Evolutionary conservation across 2,329 filamentous ascomycete genomes (phyloP), one percentile per base, ranked within the genome.

Genomic region (Penicillium vulpinum): DNA sequence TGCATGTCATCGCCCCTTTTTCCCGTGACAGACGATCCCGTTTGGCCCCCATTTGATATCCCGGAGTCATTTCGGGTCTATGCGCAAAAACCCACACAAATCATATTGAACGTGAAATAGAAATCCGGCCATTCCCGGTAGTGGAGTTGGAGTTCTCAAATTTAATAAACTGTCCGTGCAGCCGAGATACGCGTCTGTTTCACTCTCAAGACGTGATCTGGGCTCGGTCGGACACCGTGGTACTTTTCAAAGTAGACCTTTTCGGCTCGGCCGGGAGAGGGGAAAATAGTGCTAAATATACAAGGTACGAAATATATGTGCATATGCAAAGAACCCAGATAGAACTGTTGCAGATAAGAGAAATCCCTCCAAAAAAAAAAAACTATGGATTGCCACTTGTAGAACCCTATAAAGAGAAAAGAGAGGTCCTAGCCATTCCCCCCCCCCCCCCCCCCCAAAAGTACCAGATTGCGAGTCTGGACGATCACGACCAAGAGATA

Each of bases 181-280:
- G 68, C 66, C 62, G 65, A 68, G 60, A 69, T 71, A 72, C 68
- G 69, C 68, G 67, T 71, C 62, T 69, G 67, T 70, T 70, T 70
- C 68, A 68, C 58, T 60, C 54, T 60, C 54, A 33, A 44, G 51
- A 35, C 54, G 44, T 60, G 54, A 56, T 57, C 60, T 57, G 51
- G 46, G 45, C 36, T 54, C 56, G 50, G 57, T 28, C 50, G 26
- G 22, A 29, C 40, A 46, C 39, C 47, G 47, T 56, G 24, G 40
- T 45, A 45, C 40, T 45, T 51, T 47, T 13, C 13, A 18, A 24
- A 38, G 5, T 8, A 18, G 24, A 16, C 24, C 28, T 48, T 21
- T 43, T 56, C 50, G 60, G 53, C 49, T 61, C 58, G 54, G 51
- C 51, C 54, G 57, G 56, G 18, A 45, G 2, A 22, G 8, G 5